Base-by-base conservation (phyloP, 768 basidiomycete genomes). In the Lanmaoa rubissima region DNA sequence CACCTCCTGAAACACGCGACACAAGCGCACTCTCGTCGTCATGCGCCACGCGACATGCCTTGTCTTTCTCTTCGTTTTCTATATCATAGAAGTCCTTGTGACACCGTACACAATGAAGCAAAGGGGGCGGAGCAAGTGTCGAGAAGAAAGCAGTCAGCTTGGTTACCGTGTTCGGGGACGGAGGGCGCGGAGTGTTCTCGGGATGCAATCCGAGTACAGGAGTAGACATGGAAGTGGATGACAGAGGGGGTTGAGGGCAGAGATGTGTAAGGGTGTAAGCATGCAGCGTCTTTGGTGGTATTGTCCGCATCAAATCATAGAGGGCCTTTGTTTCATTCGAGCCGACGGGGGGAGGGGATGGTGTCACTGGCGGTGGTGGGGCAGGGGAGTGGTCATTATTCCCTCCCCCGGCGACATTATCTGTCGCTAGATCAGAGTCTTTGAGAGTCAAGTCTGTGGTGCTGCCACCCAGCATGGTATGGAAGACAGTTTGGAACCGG, bases 21-120 rank as follows among this genome's bases (percentile, higher is more conserved):
- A 92, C 88, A 53, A 85, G 75, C 0, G 90, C 85, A 61, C 88
- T 90, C 38, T 92, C 90, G 66, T 92, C 90, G 62, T 92, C 90
- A 61, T 92, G 90, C 5, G 84, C 76, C 4, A 91, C 81, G 9
- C 81, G 75, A 64, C 90, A 92, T 51, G 83, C 81, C 24, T 81
- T 75, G 59, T 89, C 88, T n/a, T 69, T 73, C 1, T 59, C 63
- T 34, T 73, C 75, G 66, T 92, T 92, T 62, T 90, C 88, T 16
- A 91, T 74, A 0, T 87, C 88, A 59, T 82, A 85, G 61, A 78
- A 92, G 51, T 72, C 75, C 49, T 82, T 80, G 69, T 92, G 90
- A 67, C 90, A 92, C 4, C 90, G 82, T 21, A 84, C 79, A 58
- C 90, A 92, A 61, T 92, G 90, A 11, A 89, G 75, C 40, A 75